A percentile compares a stretch with the other conserved stretches of the same genome.
Conservation (phyloP, 73 alveolate species). For the Paramecium octaurelia region DNA sequence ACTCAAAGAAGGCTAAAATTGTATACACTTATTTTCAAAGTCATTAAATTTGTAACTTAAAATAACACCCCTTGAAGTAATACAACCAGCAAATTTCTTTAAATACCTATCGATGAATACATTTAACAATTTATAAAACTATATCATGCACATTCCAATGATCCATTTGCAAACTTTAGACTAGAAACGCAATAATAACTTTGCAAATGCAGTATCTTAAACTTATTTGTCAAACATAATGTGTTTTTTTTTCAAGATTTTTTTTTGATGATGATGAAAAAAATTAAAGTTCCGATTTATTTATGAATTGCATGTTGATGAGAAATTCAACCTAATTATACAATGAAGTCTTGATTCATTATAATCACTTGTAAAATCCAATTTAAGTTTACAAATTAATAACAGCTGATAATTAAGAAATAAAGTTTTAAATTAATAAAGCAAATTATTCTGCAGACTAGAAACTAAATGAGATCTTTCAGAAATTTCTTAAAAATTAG, state of each 20-base stretch:
- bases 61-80: background rate
- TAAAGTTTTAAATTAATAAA: background rate
- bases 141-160: background rate
- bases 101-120: background rate
- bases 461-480: background rate
- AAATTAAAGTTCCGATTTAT: background rate
- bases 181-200: background rate
- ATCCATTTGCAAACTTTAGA: background rate
- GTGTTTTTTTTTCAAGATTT: background rate
- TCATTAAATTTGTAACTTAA: background rate
- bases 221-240: background rate
- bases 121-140: background rate
- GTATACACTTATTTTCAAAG: background rate
- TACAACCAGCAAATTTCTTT: background rate
- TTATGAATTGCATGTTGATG: slow-evolving; percentile 17
- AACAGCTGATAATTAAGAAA: background rate
- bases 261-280: background rate
- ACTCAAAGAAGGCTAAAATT: background rate
- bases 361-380: background rate
- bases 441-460: background rate
- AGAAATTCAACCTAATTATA: background rate
- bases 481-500: background rate
- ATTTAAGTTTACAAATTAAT: background rate
- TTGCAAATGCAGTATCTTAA: background rate
- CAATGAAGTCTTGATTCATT: background rate